phyloP scores from a whole-genome alignment of 805 yeast species.

The Saturnispora saitoi region DNA sequence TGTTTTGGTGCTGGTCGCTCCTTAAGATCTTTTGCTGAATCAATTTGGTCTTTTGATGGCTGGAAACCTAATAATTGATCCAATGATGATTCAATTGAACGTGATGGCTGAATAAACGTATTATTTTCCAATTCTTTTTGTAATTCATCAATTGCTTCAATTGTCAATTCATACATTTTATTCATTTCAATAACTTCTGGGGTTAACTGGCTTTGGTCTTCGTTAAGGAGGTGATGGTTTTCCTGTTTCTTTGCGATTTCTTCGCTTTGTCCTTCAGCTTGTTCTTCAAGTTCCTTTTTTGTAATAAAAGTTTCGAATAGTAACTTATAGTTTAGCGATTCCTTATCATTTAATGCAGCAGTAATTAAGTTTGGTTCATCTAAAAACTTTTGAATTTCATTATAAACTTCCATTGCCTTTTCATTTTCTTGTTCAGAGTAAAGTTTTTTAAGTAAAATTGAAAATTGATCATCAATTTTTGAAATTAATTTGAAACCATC shows the following conservation, averaged over 20 bases:
- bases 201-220: conserved; percentile 20
- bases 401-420: conserved; percentile 14
- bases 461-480: conserved; percentile 21
- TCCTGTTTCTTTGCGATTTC: conserved; percentile 3
- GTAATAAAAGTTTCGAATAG: conserved; percentile 11
- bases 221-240: conserved; percentile 12
- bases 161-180: conserved; percentile 23
- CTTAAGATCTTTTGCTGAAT: conserved; percentile 43
- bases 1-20: conserved; percentile 49
- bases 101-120: conserved; percentile 17
- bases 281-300: conserved; percentile 1
- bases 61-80: conserved; percentile 31
- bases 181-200: conserved; percentile 21
- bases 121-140: conserved; percentile 22
- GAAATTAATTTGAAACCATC: conserved; percentile 19
- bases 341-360: conserved; percentile 19
- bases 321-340: conserved; percentile 18
- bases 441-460: conserved; percentile 10
- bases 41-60: conserved; percentile 59
- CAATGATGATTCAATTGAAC: conserved; percentile 14
- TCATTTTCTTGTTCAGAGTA: conserved; percentile 12
- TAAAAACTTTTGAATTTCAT: conserved; percentile 16
- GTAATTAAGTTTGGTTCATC: conserved; percentile 16
- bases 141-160: conserved; percentile 24
- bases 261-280: background rate